These are phyloP conservation scores for Cladosporium sp. DNA, from an alignment of 2,329 filamentous ascomycete species.

Conservation along the genomic window DNA sequence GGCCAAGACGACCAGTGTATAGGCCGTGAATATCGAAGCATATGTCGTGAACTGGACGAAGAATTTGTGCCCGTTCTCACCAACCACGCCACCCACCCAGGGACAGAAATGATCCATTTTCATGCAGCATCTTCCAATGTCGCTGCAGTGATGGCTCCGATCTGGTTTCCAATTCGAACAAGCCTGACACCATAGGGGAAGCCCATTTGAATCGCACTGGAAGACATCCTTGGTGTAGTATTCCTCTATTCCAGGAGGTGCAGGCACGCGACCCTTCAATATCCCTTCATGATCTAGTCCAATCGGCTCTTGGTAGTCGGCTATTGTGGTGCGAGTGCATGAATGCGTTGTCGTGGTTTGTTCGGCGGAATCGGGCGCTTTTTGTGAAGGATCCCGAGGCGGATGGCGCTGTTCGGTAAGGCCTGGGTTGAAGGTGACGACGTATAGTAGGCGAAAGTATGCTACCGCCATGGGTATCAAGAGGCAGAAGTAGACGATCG, in stretches of 20 bases:
- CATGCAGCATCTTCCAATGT: slow-evolving; percentile 50
- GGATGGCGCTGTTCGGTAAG: slow-evolving; percentile 62
- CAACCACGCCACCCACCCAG: slow-evolving; percentile 90
- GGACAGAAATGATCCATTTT: slow-evolving; percentile 65
- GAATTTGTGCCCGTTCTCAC: slow-evolving; percentile 83
- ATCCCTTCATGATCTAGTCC: slow-evolving; percentile 23
- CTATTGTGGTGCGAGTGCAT: slow-evolving; percentile 19
- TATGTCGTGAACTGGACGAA: slow-evolving; percentile 86
- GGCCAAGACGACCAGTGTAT: slow-evolving; percentile 60
- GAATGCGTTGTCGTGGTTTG: slow-evolving; percentile 16
- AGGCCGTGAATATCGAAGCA: slow-evolving; percentile 61
- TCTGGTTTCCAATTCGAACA: slow-evolving; percentile 89
- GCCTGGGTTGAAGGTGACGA: slow-evolving; percentile 67
- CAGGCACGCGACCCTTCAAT: slow-evolving; percentile 36
- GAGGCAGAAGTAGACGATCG: slow-evolving; percentile 69
- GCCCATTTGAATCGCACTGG: slow-evolving; percentile 74
- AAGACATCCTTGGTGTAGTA: slow-evolving; percentile 85
- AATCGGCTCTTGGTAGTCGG: slow-evolving; percentile 21
- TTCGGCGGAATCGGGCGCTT: slow-evolving; percentile 6
- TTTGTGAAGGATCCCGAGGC: slow-evolving; percentile 18
- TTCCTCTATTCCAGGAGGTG: slow-evolving; percentile 64
- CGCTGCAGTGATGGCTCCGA: slow-evolving; percentile 79
- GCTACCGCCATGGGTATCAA: slow-evolving; percentile 61
- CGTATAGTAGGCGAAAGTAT: slow-evolving; percentile 68
- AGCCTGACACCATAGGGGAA: slow-evolving; percentile 79